Evolutionary conservation across 139 green algal species (phyloP), one percentile per base, ranked within the genome.

Genomic region (Chlamydomonas incerta): DNA sequence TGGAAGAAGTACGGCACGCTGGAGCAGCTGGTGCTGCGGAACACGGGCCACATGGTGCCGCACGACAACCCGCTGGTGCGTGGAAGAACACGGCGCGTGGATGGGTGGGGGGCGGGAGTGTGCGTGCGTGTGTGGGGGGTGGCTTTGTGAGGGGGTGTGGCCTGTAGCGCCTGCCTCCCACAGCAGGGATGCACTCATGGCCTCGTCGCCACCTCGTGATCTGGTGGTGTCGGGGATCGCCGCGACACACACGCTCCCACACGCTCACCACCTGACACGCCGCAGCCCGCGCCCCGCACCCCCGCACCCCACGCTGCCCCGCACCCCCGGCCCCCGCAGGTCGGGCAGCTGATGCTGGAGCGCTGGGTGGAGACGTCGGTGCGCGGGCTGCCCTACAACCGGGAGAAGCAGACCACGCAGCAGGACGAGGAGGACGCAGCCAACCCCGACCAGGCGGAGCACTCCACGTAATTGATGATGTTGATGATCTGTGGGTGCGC

Each of bases 1-100:
- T 88, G 80, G 74, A 89, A 88, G 81, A 35, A 69, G 15, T 62
- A 24, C 34, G 55, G 9, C 11, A 72, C 52, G 15, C 87, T 94
- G 35, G 88, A 85, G 14, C 76, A 90, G 14, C 24, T 92, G 33
- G 85, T 94, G 34, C 68, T 92, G 23, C 85, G 91, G 55, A 94
- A 94, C 70, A 89, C 87, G 20, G 90, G 90, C 23, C 85, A 90
- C 75, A 91, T 91, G 91, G 91, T 92, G 46, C 91, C 91, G 31
- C 91, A 94, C 72, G 88, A 92, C 67, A 89, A 92, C 84, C 88
- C 88, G 2, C 77, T 88, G 71, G 83, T 87, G 50, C 58, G 83
- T 3, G 69, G 62, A 50, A 15, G 60, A n/a, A n/a, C n/a, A n/a
- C n/a, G 71, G 23, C 34, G 33, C 55, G 21, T 55, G 18, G 55